Evolutionary conservation across 257 asterid species (phyloP), one percentile per base, ranked within the genome.

Genomic region (Marsdenia floribunda): DNA sequence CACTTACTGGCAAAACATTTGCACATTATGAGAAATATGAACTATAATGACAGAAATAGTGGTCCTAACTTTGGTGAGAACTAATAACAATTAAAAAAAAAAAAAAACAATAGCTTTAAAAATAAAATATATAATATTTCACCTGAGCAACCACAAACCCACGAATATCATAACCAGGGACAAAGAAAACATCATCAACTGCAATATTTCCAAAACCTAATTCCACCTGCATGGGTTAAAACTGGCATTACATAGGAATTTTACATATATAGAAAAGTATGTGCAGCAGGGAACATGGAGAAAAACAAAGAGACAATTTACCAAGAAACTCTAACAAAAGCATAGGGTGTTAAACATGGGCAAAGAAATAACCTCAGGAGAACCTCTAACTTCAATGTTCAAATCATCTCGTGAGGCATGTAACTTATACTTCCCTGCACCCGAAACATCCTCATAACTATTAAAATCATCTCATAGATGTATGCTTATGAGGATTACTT

Each of bases 121-220:
- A 26, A 73, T 49, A 52, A 26, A 63, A 26, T 38, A 9, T n/a
- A 46, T 6, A 42, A 84, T 76, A 82, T 66, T 52, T 71, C 83
- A 91, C 98, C 98, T 93, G 96, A 76, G 98, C 93, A 80, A 86
- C 96, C 79, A 93, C 98, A 88, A 82, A 73, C 76, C 97, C 98
- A 71, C 86, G 90, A 77, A 91, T 90, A 82, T 90, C 96, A 78
- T 90, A 92, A 72, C 97, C 97, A 58, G 92, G 83, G 76, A 86
- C 87, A 81, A 85, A 90, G 85, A 94, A 94, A 72, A 88, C 82
- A 80, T 89, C 95, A 77, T 87, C 89, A 64, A 87, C 89, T 82
- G 85, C 74, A 49, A 85, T 83, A 53, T 90, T 91, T 77, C 85
- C 86, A 78, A 92, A 94, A 59, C 92, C 94, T 77, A 94, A 68